A percentile compares a stretch with the other conserved stretches of the same genome.
Evolutionary conservation across 139 green algal species (phyloP).

Genomic region (Tetraselmis striata): DNA sequence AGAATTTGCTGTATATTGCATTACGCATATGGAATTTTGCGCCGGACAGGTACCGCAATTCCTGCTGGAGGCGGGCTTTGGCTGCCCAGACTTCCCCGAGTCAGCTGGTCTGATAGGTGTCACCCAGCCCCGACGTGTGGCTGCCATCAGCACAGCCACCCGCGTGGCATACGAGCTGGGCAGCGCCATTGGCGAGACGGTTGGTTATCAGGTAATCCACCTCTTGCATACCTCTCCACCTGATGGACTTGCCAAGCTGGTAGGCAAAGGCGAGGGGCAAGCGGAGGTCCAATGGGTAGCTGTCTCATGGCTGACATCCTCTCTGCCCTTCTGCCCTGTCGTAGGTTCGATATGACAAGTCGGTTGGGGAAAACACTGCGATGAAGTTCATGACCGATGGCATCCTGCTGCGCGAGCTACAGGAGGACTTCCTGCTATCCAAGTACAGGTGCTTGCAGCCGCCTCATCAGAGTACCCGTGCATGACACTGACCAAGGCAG

Average conservation of each 20-base stretch:
- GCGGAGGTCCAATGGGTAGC: too few relatives aligned
- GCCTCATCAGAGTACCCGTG: too few relatives aligned
- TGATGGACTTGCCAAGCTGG: too few relatives aligned
- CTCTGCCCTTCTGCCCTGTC: slow-evolving; percentile 1
- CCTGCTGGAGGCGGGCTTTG: slow-evolving; percentile 87
- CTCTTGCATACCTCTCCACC: too few relatives aligned
- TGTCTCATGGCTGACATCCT: too few relatives aligned
- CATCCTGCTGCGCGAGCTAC: slow-evolving; percentile 83
- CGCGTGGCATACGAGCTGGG: slow-evolving; percentile 79
- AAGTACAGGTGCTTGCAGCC: slow-evolving; percentile 11
- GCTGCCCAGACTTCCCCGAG: slow-evolving; percentile 62
- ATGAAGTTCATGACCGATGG: slow-evolving; percentile 97
- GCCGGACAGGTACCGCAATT: slow-evolving; percentile 92
- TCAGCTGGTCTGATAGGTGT: slow-evolving; percentile 54
- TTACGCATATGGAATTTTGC: too few relatives aligned
- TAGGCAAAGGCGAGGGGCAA: too few relatives aligned
- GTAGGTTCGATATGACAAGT: slow-evolving; percentile 80
- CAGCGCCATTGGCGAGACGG: slow-evolving; percentile 51
- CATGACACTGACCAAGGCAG: too few relatives aligned
- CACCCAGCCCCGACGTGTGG: slow-evolving; percentile 87
- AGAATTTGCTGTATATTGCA: too few relatives aligned
- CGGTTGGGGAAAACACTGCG: slow-evolving; percentile 38
- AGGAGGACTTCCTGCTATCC: slow-evolving; percentile 69
- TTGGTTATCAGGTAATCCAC: slow-evolving; percentile 92
- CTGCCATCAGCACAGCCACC: slow-evolving; percentile 69